Percentiles rank a stretch among this genome's conserved stretches.
phyloP scores from a whole-genome alignment of 305 asterid genomes.

The Fraxinus sp. region DNA sequence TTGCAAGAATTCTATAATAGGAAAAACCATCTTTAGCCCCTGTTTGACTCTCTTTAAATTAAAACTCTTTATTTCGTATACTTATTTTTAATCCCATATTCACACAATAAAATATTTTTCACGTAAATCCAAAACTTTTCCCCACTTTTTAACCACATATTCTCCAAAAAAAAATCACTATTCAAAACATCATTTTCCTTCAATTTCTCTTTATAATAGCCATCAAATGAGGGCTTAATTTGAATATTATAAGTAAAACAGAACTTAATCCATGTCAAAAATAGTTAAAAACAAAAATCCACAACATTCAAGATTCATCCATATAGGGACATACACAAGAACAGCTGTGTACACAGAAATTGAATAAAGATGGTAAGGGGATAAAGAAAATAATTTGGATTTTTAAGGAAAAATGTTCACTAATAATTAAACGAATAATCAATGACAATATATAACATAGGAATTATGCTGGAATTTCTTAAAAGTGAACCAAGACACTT shows the following conservation, averaged over 20 bases:
- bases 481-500: background rate
- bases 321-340: background rate
- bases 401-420: background rate
- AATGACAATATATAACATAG: background rate
- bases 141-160: background rate
- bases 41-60: background rate
- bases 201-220: background rate
- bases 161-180: background rate
- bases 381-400: background rate
- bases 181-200: background rate
- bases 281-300: background rate
- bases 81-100: too few relatives aligned
- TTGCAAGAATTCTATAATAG: conserved; percentile 77
- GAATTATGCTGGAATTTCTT: background rate
- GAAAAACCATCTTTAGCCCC: conserved; percentile 2
- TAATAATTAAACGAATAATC: background rate
- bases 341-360: background rate
- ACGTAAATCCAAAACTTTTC: background rate
- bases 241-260: conserved; percentile 7
- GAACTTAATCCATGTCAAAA: background rate
- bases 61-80: background rate
- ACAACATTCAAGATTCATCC: background rate
- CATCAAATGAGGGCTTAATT: conserved; percentile 2
- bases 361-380: background rate
- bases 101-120: background rate